Conservation (phyloP, 306 rosid genomes). For the Prunus persica region Prunus_persica_NCBIv2 NC_034011.1:24901001-24901500, state of each 20-base stretch:
- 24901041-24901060: conserved; percentile 70
- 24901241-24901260: too few relatives aligned
- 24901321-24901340: conserved; percentile 40
- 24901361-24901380: conserved; percentile 94
- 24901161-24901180: not conserved
- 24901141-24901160: not conserved
- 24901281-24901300: conserved; percentile 14
- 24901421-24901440: conserved; percentile 97
- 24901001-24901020: conserved; percentile 98
- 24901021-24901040: conserved; percentile 91
- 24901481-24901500: conserved; percentile 4
- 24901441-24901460: conserved; percentile 60
- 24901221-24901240: too few relatives aligned
- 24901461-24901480: conserved; percentile 9
- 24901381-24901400: conserved; percentile 89
- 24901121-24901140: conserved; percentile 6
- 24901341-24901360: conserved; percentile 81
- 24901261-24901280: not conserved
- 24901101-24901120: conserved; percentile 5
- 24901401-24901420: conserved; percentile 97
- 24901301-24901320: conserved; percentile 7
- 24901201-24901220: not conserved
- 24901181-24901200: not conserved
- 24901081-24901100: conserved; percentile 19
- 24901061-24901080: conserved; percentile 47